Evolutionary conservation across 768 basidiomycete genomes (phyloP), one percentile per base, ranked within the genome.

Genomic region (Cystobasidium onofrii): DNA sequence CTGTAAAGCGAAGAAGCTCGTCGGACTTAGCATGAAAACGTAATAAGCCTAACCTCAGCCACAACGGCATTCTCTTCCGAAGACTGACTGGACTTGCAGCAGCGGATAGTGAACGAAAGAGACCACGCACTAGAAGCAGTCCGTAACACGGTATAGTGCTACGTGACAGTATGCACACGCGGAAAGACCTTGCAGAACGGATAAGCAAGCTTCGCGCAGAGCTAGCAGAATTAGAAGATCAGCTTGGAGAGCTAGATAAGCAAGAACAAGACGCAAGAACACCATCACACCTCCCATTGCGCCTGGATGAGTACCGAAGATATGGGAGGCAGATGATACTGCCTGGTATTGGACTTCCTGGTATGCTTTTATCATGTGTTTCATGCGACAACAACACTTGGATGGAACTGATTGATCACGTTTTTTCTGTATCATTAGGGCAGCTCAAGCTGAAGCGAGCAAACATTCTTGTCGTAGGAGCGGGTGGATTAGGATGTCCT

Each of bases 321-420:
- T 98, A 97, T 87, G 93, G 95, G 54, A 85, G 96, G 69, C 95
- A 99, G 80, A 95, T 99, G 93, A 92, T 97, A 73, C 82, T 96
- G 67, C 87, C 91, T 73, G 89, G 88, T 20, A 89, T 96, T 79
- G 94, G 94, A 10, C 84, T 97, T 1, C 84, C 86, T 82, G 94
- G 94, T 89, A 82, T 73, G 46, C 9, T n/a, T n/a, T n/a, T n/a
- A n/a, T n/a, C n/a, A n/a, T n/a, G n/a, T n/a, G n/a, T n/a, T n/a
- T n/a, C n/a, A n/a, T n/a, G n/a, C n/a, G n/a, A n/a, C n/a, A n/a
- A n/a, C n/a, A 4, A 20, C n/a, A 27, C 17, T 34, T 34, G 52
- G 31, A 41, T n/a, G n/a, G n/a, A n/a, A n/a, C n/a, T n/a, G n/a
- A 20, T 41, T 63, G 43, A 54, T 34, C 57, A 43, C 43, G 36